Evolutionary conservation across 495 filamentous ascomycete species (phyloP), one percentile per base, ranked within the genome.

Genomic region (Annulohypoxylon bovei): DNA sequence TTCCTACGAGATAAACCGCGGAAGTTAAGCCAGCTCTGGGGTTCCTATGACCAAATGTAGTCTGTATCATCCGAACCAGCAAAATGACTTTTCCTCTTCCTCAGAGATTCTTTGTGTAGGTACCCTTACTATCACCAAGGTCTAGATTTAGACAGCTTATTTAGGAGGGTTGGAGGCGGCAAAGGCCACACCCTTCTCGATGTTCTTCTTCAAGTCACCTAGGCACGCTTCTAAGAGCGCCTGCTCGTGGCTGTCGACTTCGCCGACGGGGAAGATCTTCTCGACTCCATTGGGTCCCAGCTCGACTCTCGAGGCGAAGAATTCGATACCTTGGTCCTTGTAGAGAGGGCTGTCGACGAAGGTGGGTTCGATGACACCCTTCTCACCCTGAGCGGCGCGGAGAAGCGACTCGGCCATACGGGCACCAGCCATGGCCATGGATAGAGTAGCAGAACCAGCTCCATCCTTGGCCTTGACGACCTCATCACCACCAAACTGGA

Each of bases 401-500:
- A 99, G 91, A 68, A 99, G 85, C 75, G 90, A 91, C 86, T 98
- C 94, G 72, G 95, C 93, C 87, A 99, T 97, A 78, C 95, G 93
- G 70, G 94, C 94, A 87, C 95, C 95, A 75, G 95, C 95, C 88
- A 96, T 95, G 73, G 95, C 95, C 95, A 99, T 99, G 81, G 93
- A 97, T 67, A 99, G 91, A 66, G 95, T 99, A 79, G 95, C 95
- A 66, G 96, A 98, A 71, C 95, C 95, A 76, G 95, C 94, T 82
- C 95, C 95, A 80, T 93, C 94, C 90, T 99, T 99, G 80, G 95
- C 95, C 88, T 97, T 90, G 81, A 99, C 95, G 69, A 99, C 95
- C 89, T 99, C 95, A 81, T 99, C 95, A 87, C 95, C 95, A 81
- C 95, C 95, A 83, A 98, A 99, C 85, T 99, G 95, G 75, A 99